Base-by-base conservation (phyloP, 495 filamentous ascomycete species). In the Physcia stellaris region DNA sequence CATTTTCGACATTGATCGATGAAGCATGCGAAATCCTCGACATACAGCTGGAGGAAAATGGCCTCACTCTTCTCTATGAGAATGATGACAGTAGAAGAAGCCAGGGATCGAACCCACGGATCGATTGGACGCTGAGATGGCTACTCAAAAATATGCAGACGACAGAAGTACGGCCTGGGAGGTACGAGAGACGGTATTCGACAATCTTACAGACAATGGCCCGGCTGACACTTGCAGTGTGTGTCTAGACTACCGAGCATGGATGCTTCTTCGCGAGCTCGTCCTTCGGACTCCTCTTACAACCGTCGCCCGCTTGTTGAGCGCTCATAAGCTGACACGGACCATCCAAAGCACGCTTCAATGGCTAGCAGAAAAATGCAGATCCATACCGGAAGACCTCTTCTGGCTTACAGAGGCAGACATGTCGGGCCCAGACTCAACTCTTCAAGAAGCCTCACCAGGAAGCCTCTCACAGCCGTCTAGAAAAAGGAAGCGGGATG, bases 51-150 rank as follows among this genome's bases (percentile, higher is more conserved):
- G 30, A 32, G 13, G 21, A 20, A 7, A 5, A 18, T 15, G 15
- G 20, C 17, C 24, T 32, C 22, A 1, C 17, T 11, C 18, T 10
- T 9, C 20, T 36, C 12, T 32, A 7, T 11, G 26, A 24, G 5
- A 15, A n/a, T 13, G 24, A 9, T 13, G 20, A 24, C 23, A 13
- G 23, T 10, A 35, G 12, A 9, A 26, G 22, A 33, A 19, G 12
- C 22, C 22, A 24, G 4, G 32, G 24, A 20, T 49, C 54, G 11
- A 58, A 60, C 10, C 64, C 64, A 16, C 68, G 75, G 55, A 69
- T 75, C 45, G 75, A 81, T 55, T 82, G 75, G 75, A 61, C 77
- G 6, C 52, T 80, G 18, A 63, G 68, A 45, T 84, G 79, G 79
- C 52, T 83, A 19, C 60, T 83, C 43, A 77, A 76, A 50, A 75